Evolutionary conservation across 148 eudicot genomes (phyloP).

Genomic region (Camellia lanceoleosa): DNA sequence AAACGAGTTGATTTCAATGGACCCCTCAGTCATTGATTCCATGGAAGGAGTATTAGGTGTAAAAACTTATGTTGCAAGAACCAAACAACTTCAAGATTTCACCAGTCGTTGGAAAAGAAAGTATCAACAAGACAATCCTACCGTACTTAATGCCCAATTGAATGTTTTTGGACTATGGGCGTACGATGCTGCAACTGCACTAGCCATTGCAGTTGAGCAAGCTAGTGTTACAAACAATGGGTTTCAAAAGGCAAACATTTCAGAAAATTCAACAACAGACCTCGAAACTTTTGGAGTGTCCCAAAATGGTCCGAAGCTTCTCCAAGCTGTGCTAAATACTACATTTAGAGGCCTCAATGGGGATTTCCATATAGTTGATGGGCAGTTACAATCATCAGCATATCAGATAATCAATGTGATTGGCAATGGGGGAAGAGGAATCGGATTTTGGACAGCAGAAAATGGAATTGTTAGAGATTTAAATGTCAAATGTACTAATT

Average conservation of each 20-base stretch:
- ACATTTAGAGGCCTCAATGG: slow-evolving; percentile 37
- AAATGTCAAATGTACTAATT: not conserved
- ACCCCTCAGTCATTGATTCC: slow-evolving; percentile 18
- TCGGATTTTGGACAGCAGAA: slow-evolving; percentile 33
- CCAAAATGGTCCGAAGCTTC: slow-evolving; percentile 18
- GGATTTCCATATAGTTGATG: slow-evolving; percentile 25
- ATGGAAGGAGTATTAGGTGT: slow-evolving; percentile 55
- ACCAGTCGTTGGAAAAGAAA: slow-evolving; percentile 17
- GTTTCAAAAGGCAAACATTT: not conserved
- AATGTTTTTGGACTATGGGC: slow-evolving; percentile 38
- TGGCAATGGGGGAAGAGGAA: slow-evolving; percentile 19
- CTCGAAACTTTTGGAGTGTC: slow-evolving; percentile 26
- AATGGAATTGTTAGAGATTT: slow-evolving; percentile 19
- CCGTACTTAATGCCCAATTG: not conserved
- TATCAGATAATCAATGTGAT: slow-evolving; percentile 30
- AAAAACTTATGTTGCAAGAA: slow-evolving; percentile 23
- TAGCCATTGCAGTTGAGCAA: slow-evolving; percentile 40
- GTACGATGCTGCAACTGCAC: slow-evolving; percentile 35
- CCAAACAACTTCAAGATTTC: slow-evolving; percentile 19
- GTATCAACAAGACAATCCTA: not conserved
- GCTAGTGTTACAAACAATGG: not conserved
- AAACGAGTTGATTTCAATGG: slow-evolving; percentile 16
- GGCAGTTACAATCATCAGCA: slow-evolving; percentile 25
- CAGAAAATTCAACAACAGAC: slow-evolving; percentile 7
- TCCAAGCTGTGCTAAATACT: slow-evolving; percentile 10